Base-by-base conservation (phyloP, 345 rosid genomes). In the Linum trigynum region DNA sequence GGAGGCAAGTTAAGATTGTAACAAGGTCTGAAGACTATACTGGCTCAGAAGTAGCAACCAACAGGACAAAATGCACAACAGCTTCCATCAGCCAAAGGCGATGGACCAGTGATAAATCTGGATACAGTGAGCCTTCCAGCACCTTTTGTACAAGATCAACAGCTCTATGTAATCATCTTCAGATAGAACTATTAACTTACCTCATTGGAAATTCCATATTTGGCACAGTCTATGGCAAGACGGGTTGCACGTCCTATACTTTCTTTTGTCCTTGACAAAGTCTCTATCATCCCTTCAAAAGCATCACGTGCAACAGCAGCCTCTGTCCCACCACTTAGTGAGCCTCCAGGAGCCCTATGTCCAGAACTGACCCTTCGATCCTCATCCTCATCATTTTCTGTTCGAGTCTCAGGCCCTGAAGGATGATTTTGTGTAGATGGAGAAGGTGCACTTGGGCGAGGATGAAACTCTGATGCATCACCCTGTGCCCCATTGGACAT, bases 221-320 rank as follows among this genome's bases (percentile, higher is more conserved):
- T 90, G 70, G 97, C 96, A 84, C 99, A 94, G 65, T 86, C 91
- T 69, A 94, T 84, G 60, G 97, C 99, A 75, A 78, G 91, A 65
- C 99, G 96, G 48, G 97, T 88, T 42, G 97, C 97, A 63, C 97
- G 97, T 65, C 95, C 94, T 38, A 94, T 90, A 77, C 97, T 94
- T 74, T 94, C 99, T 77, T 86, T 90, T 38, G 96, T 90, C 83
- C 99, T 85, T 10, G 96, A 90, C 62, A 94, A 82, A 65, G 97
- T 94, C 90, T 88, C 99, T 72, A 90, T 80, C 99, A 94, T 94
- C 69, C 97, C 99, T 81, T 94, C 99, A 78, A 94, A 88, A 67
- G 97, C 85, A 81, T 94, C 99, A 62, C 96, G 88, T 61, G 97
- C 84, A 74, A 90, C 95, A 65, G 92, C 95, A 65, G 96, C 97